These are phyloP conservation scores for Cyclocybe cylindracea DNA, from an alignment of 768 basidiomycete species.

Conservation along the genomic window DNA sequence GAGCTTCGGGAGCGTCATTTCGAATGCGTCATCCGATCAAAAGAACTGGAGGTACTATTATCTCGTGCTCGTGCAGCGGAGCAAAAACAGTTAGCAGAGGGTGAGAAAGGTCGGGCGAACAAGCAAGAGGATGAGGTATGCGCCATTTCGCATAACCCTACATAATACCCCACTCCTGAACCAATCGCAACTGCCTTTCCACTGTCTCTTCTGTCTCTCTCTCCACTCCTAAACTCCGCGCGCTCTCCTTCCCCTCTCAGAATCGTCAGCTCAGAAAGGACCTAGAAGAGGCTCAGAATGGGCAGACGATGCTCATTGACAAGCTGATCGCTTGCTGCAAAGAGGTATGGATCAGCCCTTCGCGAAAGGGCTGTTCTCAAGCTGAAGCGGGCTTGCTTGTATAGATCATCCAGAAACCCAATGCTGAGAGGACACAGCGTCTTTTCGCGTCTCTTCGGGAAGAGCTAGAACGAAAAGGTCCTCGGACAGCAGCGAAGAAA, in stretches of 20 bases:
- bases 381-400: slow-evolving; percentile 13
- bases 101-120: slow-evolving; percentile 67
- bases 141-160: slow-evolving; percentile 17
- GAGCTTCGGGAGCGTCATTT: slow-evolving; percentile 91
- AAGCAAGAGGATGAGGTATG: slow-evolving; percentile 76
- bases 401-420: slow-evolving; percentile 60
- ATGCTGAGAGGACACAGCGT: slow-evolving; percentile 81
- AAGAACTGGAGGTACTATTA: slow-evolving; percentile 85
- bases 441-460: slow-evolving; percentile 80
- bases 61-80: slow-evolving; percentile 88
- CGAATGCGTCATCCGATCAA: slow-evolving; percentile 89
- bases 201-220: slow-evolving; percentile 1
- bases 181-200: slow-evolving; percentile 7
- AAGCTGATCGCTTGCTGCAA: slow-evolving; percentile 85
- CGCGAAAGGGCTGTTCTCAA: slow-evolving; percentile 2
- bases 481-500: slow-evolving; percentile 39
- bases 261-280: slow-evolving; percentile 71
- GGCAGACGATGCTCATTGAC: slow-evolving; percentile 79
- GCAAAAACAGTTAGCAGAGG: slow-evolving; percentile 80
- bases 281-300: slow-evolving; percentile 77
- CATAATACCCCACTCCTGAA: slow-evolving; percentile 14
- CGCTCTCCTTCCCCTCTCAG: slow-evolving; percentile 33
- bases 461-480: slow-evolving; percentile 75
- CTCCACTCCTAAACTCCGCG: background rate
- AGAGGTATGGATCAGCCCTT: slow-evolving; percentile 58